Conservation (phyloP, 352 stramenopile genomes). For the Pythium dissimile region DNA sequence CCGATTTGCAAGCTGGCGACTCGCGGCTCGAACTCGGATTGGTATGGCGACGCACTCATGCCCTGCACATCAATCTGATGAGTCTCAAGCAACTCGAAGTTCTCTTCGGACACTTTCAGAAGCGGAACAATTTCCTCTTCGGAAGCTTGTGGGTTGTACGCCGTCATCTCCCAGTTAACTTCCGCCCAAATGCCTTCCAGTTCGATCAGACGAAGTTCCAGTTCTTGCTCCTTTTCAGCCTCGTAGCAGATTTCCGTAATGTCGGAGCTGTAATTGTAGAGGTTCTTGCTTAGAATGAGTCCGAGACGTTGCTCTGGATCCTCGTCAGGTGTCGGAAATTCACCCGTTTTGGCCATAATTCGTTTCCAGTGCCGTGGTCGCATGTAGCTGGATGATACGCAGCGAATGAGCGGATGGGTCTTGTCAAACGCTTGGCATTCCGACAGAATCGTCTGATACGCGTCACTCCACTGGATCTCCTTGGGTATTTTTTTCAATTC, state of each 20-base stretch:
- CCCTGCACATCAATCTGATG: constrained; percentile 96
- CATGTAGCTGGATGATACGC: constrained; percentile 86
- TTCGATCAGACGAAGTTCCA: constrained; percentile 89
- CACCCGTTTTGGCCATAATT: constrained; percentile 87
- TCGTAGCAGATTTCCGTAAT: constrained; percentile 97
- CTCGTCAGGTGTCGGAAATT: constrained; percentile 92
- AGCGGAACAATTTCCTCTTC: constrained; percentile 88
- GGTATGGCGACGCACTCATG: constrained; percentile 94
- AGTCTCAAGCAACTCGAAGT: constrained; percentile 96
- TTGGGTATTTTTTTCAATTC: constrained; percentile 92
- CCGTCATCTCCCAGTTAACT: constrained; percentile 93
- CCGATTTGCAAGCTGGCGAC: constrained; percentile 87
- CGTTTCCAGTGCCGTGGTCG: constrained; percentile 92
- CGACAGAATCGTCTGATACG: constrained; percentile 84
- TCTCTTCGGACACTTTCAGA: constrained; percentile 92
- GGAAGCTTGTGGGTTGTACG: constrained; percentile 79
- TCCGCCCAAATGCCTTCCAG: constrained; percentile 90
- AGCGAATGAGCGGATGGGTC: constrained; percentile 76
- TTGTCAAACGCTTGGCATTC: constrained; percentile 85
- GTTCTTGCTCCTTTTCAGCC: constrained; percentile 95
- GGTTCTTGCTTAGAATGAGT: constrained; percentile 89
- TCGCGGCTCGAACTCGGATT: constrained; percentile 93
- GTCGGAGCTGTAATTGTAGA: constrained; percentile 93
- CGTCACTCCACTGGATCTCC: constrained; percentile 90
- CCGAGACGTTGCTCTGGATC: constrained; percentile 90